Conservation (phyloP, 129 eudicot genomes). For the Kitagawia praeruptora region DNA sequence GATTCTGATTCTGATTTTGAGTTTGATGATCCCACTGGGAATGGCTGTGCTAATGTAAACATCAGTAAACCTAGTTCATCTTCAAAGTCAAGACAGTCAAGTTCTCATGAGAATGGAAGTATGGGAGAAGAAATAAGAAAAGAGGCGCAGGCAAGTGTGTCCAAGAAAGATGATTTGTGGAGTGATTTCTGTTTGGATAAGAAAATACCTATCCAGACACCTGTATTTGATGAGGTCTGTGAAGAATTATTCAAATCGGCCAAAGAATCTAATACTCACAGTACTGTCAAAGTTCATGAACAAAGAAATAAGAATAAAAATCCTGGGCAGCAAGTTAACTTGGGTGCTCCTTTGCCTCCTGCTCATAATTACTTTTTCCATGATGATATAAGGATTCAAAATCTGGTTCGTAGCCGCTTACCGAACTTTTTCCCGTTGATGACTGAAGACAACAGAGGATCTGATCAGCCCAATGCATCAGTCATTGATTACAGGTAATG, state of each 20-base stretch:
- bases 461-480: constrained; percentile 33
- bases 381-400: constrained; percentile 58
- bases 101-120: constrained; percentile 5
- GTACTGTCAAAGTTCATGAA: constrained; percentile 6
- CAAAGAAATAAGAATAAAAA: constrained; percentile 17
- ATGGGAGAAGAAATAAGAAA: constrained; percentile 12
- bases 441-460: constrained; percentile 24
- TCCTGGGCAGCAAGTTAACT: constrained; percentile 19
- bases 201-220: constrained; percentile 52
- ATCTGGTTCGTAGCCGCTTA: constrained; percentile 60
- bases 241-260: constrained; percentile 55
- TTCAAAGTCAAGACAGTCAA: constrained; percentile 16
- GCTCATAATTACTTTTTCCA: constrained; percentile 62
- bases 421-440: constrained; percentile 60
- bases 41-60: constrained; percentile 13
- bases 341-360: constrained; percentile 45
- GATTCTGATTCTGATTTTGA: constrained; percentile 51
- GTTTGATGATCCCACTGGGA: constrained; percentile 33
- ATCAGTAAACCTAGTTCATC: constrained; percentile 19
- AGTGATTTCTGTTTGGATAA: constrained; percentile 44
- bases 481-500: constrained; percentile 75
- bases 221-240: constrained; percentile 72
- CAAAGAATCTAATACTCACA: constrained; percentile 30
- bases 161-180: constrained; percentile 53
- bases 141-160: constrained; percentile 20